A percentile compares a stretch with the other conserved stretches of the same genome.
Evolutionary conservation across 108 stramenopile genomes (phyloP).

Genomic region (Skeletonema menzelii): DNA sequence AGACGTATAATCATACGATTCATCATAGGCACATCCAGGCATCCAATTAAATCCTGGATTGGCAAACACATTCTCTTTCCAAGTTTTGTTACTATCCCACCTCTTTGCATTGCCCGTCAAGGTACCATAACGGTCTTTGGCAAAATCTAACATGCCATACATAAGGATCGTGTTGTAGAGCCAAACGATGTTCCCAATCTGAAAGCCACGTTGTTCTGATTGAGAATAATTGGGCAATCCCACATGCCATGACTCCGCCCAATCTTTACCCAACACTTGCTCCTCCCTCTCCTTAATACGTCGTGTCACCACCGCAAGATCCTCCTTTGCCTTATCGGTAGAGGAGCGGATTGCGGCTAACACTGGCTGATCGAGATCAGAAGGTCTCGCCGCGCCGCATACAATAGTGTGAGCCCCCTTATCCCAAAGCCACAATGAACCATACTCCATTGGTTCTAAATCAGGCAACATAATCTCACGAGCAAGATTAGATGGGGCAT

Average conservation of each 20-base stretch:
- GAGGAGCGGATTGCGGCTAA: constrained; percentile 52
- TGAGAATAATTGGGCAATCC: constrained; percentile 72
- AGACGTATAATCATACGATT: constrained; percentile 52
- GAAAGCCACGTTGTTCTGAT: constrained; percentile 44
- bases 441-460: constrained; percentile 75
- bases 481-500: constrained; percentile 64
- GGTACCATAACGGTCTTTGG: constrained; percentile 67
- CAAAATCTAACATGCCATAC: constrained; percentile 79
- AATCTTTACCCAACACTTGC: constrained; percentile 70
- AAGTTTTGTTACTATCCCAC: constrained; percentile 55
- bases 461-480: constrained; percentile 77
- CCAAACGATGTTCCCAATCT: constrained; percentile 80
- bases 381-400: constrained; percentile 72
- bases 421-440: constrained; percentile 66
- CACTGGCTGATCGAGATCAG: constrained; percentile 74
- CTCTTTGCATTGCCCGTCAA: constrained; percentile 53
- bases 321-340: constrained; percentile 30
- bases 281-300: constrained; percentile 59
- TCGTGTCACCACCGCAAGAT: constrained; percentile 26
- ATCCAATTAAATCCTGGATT: constrained; percentile 51
- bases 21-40: constrained; percentile 62
- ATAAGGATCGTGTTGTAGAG: constrained; percentile 71
- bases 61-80: constrained; percentile 58
- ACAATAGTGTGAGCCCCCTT: constrained; percentile 68
- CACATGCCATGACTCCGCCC: constrained; percentile 66